These are phyloP conservation scores for Aureococcus anophagefferens DNA, from an alignment of 108 stramenopile genomes.

Conservation along the genomic window DNA sequence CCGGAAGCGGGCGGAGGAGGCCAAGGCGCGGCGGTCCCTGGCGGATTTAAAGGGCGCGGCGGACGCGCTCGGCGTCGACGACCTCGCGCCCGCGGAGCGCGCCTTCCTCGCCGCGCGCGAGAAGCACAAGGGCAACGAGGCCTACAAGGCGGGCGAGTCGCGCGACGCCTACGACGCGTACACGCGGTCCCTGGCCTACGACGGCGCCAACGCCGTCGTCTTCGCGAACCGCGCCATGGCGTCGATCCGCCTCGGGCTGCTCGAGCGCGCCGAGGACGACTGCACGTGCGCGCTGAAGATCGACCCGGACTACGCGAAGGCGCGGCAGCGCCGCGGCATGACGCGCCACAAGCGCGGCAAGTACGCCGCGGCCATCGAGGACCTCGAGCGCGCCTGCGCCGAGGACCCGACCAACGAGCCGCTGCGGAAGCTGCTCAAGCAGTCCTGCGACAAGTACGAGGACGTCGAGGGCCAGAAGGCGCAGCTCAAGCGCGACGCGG, in stretches of 20 bases:
- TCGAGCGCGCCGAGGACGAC: constrained; percentile 33
- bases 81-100: background rate
- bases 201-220: constrained; percentile 19
- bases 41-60: background rate
- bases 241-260: constrained; percentile 14
- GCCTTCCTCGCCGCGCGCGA: constrained; percentile 23
- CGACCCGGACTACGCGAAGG: constrained; percentile 37
- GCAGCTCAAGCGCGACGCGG: background rate
- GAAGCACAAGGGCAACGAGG: constrained; percentile 58
- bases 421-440: background rate
- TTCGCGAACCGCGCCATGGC: constrained; percentile 45
- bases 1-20: background rate
- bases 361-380: constrained; percentile 30
- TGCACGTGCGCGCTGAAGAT: constrained; percentile 32
- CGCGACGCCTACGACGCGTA: constrained; percentile 39
- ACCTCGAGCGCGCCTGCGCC: constrained; percentile 18
- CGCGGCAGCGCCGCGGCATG: constrained; percentile 36
- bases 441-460: background rate
- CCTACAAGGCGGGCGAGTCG: constrained; percentile 30
- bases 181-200: constrained; percentile 27
- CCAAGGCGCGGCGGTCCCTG: background rate
- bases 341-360: constrained; percentile 24
- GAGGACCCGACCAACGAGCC: constrained; percentile 5
- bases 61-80: background rate
- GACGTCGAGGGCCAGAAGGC: background rate